Evolutionary conservation across 2,329 filamentous ascomycete species (phyloP), one percentile per base, ranked within the genome.

Genomic region (Ascocoryne sarcoides): DNA sequence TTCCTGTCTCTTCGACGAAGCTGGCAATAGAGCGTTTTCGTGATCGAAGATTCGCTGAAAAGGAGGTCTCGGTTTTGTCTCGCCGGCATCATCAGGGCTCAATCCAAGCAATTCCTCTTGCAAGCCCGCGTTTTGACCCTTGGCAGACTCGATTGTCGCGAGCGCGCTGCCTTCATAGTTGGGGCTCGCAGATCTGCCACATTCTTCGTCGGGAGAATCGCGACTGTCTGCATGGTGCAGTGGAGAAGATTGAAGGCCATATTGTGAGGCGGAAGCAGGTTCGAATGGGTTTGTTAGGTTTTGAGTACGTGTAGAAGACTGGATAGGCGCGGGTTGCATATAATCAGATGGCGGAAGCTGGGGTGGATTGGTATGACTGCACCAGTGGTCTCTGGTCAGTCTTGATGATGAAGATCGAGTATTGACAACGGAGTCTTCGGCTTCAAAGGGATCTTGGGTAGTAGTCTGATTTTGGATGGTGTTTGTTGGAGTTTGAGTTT

Each of bases 241-340:
- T 53, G 65, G 64, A 54, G 65, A 58, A 57, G 63, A 62, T 59
- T 59, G 59, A 57, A 64, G 63, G 73, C 76, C 76, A 81, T 80
- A 60, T 70, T 79, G 73, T 62, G 63, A 60, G 50, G 62, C 44
- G 50, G 49, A 40, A 36, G 60, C 46, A 29, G 60, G 43, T 43
- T 55, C 52, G 42, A 58, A 50, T 46, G 63, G 48, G 52, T 54
- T 57, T 60, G 52, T 62, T 51, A 61, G 54, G 47, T 63, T 63
- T 50, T 56, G 60, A 56, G 55, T 57, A 51, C 58, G 58, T 63
- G 65, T 59, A 62, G 65, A 62, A 68, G 57, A 64, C 60, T 68
- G 65, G 54, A 57, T 56, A 50, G 65, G 66, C 69, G 70, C 72
- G 71, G 65, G 68, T 68, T 79, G 76, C 76, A 81, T 81, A 76